Evolutionary conservation across 2,329 filamentous ascomycete species (phyloP).

Genomic region (Aspergillus aculeatus): DNA sequence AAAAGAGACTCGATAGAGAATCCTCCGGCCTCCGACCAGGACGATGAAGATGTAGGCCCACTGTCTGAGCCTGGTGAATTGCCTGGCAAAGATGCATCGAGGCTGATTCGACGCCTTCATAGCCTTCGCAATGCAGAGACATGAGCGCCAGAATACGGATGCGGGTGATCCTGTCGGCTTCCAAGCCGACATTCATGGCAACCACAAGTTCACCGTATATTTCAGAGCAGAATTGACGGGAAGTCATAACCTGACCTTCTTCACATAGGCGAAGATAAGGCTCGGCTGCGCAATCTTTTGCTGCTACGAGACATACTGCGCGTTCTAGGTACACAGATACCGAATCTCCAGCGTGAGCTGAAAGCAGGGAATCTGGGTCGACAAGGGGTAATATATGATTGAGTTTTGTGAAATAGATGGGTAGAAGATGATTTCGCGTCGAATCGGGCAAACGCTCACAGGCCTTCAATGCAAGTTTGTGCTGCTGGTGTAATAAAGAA

Average conservation of each 20-base stretch:
- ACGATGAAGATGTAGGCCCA: slow-evolving; percentile 40
- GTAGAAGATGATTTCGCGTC: slow-evolving; percentile 32
- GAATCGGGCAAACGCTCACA: slow-evolving; percentile 32
- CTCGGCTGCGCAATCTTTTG: slow-evolving; percentile 36
- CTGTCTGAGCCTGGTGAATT: slow-evolving; percentile 42
- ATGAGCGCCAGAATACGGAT: slow-evolving; percentile 41
- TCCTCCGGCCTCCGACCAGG: slow-evolving; percentile 32
- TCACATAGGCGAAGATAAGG: slow-evolving; percentile 32
- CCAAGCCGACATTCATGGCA: slow-evolving; percentile 40
- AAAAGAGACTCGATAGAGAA: slow-evolving; percentile 36
- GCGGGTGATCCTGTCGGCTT: slow-evolving; percentile 37
- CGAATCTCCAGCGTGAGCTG: slow-evolving; percentile 24
- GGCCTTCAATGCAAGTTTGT: slow-evolving; percentile 26
- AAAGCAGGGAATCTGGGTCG: slow-evolving; percentile 28
- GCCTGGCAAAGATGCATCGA: slow-evolving; percentile 42
- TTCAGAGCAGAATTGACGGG: slow-evolving; percentile 40
- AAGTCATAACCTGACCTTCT: slow-evolving; percentile 30
- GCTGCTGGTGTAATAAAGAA: slow-evolving; percentile 25
- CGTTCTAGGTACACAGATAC: slow-evolving; percentile 38
- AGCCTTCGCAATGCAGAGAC: slow-evolving; percentile 43
- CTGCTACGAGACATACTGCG: slow-evolving; percentile 42
- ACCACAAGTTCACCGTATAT: slow-evolving; percentile 38
- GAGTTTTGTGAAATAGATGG: slow-evolving; percentile 39
- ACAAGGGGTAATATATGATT: slow-evolving; percentile 41
- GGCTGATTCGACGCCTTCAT: slow-evolving; percentile 41